Evolutionary conservation across 352 stramenopile species (phyloP), one percentile per base, ranked within the genome.

Genomic region (Peronospora tabacina): DNA sequence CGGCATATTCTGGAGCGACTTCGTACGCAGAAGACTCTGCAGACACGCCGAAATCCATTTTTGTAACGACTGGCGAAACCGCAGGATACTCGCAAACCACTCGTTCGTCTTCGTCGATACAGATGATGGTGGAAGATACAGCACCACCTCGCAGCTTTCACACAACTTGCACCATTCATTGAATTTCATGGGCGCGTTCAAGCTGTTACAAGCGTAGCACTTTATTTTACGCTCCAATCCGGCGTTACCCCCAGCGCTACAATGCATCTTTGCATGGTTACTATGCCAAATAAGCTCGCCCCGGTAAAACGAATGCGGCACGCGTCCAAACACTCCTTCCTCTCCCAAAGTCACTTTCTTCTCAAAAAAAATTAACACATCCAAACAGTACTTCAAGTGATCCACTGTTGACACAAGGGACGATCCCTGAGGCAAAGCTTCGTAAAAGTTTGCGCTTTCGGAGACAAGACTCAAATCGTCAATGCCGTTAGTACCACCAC

Each of bases 321-420:
- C 66, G 10, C 74, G 74, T 15, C 75, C 72, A 47, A 91, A 88
- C 1, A 86, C 45, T 7, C 68, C 68, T 41, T 73, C 69, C 49
- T 86, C 72, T 10, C 75, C 76, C 17, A 88, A 37, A 4, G 79
- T 90, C 8, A 90, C 77, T 36, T 90, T 77, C 46, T 94, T 94
- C 47, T 94, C 82, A 44, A 94, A 90, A 41, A 89, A 90, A 24
- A 91, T 71, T 16, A 94, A 66, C 26, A 91, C 81, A 44, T 94
- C 82, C 11, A 91, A 60, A 34, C 72, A 87, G 35, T 87, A 89
- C 51, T 90, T 89, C 15, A 94, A 51, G 40, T 87, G 72, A 34
- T 88, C 79, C 11, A 94, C 69, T 12, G 73, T 71, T 1, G 73
- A 76, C 12, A 70, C 59, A 30, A 91, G 57, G 4, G 60, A 63